Evolutionary conservation across 1,284 basidiomycete species (phyloP).

Genomic region (Rhodotorula sp.): DNA sequence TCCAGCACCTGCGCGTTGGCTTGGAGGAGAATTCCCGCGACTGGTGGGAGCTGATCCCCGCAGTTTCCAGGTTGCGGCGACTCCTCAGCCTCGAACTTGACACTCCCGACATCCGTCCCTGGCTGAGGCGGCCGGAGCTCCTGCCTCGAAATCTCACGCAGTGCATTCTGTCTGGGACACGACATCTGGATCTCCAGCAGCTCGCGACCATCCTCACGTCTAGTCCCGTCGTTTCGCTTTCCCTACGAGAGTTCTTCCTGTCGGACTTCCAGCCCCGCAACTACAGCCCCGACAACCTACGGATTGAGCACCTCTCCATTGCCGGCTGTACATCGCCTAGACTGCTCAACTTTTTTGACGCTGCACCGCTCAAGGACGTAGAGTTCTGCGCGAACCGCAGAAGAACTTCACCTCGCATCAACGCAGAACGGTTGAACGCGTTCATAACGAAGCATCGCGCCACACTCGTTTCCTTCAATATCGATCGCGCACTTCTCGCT

Average conservation of each 20-base stretch:
- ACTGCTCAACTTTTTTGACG: not conserved
- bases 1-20: constrained; percentile 1
- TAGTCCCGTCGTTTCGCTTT: no score
- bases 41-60: no score
- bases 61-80: not conserved
- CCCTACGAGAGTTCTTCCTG: no score
- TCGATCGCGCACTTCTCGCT: not conserved
- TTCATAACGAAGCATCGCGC: no score
- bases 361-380: constrained; percentile 3
- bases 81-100: constrained; percentile 2
- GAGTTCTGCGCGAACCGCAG: not conserved
- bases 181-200: not conserved
- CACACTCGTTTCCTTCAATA: not conserved
- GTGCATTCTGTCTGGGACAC: not conserved
- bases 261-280: not conserved
- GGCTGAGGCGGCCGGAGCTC: not conserved
- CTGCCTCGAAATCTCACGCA: not conserved
- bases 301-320: not conserved
- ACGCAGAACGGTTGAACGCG: no score
- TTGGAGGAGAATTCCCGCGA: no score
- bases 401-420: not conserved
- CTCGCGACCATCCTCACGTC: not conserved
- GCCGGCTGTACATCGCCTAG: not conserved
- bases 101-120: not conserved
- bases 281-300: not conserved